A percentile compares a stretch with the other conserved stretches of the same genome.
phyloP scores from a whole-genome alignment of 2,329 filamentous ascomycete genomes.

The Aspergillus thermomutatus region DNA sequence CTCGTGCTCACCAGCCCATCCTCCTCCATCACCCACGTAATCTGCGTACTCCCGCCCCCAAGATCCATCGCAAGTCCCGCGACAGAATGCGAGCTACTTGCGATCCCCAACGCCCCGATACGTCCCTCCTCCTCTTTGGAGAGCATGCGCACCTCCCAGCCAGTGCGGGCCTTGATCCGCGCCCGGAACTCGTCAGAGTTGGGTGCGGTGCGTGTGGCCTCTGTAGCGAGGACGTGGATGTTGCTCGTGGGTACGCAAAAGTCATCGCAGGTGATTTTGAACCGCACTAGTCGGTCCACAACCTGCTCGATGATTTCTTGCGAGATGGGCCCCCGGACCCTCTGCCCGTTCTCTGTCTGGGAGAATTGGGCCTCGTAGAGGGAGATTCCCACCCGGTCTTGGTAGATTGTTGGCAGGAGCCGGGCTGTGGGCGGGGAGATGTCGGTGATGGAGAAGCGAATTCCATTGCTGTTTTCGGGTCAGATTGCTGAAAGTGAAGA shows the following conservation, averaged over 20 bases:
- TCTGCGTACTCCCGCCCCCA: constrained; percentile 70
- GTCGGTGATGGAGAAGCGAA: constrained; percentile 85
- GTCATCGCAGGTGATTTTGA: constrained; percentile 66
- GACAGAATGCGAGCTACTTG: constrained; percentile 68
- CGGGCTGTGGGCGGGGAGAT: constrained; percentile 68
- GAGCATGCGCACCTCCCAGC: constrained; percentile 68
- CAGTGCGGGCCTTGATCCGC: constrained; percentile 61
- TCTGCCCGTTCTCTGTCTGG: constrained; percentile 25
- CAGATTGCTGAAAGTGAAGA: not conserved
- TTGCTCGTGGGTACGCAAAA: constrained; percentile 64
- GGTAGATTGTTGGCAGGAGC: constrained; percentile 72
- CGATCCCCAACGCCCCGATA: constrained; percentile 78
- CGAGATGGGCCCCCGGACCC: constrained; percentile 52
- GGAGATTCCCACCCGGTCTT: constrained; percentile 75
- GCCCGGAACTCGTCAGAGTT: constrained; percentile 68
- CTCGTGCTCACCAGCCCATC: constrained; percentile 52
- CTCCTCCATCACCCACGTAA: constrained; percentile 61
- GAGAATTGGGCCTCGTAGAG: constrained; percentile 74
- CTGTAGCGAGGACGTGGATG: constrained; percentile 77
- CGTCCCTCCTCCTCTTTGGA: constrained; percentile 77
- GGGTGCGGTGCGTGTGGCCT: constrained; percentile 76
- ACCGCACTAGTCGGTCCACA: constrained; percentile 63
- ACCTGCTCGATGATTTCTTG: constrained; percentile 63
- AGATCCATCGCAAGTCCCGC: constrained; percentile 82
- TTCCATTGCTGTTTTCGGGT: constrained; percentile 64